Conservation (phyloP, 23 red algal species). For the Gracilaria gracilis region DNA sequence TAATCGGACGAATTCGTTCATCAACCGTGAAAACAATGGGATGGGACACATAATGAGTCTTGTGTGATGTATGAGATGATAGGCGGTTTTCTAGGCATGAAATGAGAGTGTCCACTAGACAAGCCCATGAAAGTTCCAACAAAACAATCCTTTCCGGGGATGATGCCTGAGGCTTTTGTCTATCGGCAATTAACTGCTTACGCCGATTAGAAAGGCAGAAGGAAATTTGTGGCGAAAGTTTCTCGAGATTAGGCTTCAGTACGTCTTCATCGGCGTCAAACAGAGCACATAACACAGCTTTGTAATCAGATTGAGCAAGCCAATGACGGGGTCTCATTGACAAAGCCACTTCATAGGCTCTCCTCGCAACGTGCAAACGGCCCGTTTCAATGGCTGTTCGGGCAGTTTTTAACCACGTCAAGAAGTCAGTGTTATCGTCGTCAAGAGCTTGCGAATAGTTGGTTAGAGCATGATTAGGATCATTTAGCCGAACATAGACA, state of each 20-base stretch:
- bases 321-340: conserved; percentile 57
- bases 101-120: conserved; percentile 42
- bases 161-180: neutral
- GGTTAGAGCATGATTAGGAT: conserved; percentile 14
- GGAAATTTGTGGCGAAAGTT: conserved; percentile 12
- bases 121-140: conserved; percentile 56
- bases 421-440: conserved; percentile 58
- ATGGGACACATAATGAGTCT: conserved; percentile 33
- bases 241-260: neutral
- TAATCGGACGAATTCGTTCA: neutral
- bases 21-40: conserved; percentile 34
- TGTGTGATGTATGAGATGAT: neutral
- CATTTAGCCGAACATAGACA: conserved; percentile 1
- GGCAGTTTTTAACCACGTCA: conserved; percentile 50
- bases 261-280: conserved; percentile 71
- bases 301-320: conserved; percentile 25
- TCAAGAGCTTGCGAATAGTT: conserved; percentile 61
- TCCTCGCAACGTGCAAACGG: conserved; percentile 57
- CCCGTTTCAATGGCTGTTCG: conserved; percentile 41
- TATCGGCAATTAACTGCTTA: neutral
- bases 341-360: conserved; percentile 54
- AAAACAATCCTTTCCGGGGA: conserved; percentile 21
- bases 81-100: conserved; percentile 51
- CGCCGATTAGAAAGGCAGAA: neutral
- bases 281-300: conserved; percentile 53